Percentiles rank a stretch among this genome's conserved stretches.
These are phyloP conservation scores for Calocybe indica DNA, from an alignment of 768 basidiomycete species.

Conservation along the genomic window DNA sequence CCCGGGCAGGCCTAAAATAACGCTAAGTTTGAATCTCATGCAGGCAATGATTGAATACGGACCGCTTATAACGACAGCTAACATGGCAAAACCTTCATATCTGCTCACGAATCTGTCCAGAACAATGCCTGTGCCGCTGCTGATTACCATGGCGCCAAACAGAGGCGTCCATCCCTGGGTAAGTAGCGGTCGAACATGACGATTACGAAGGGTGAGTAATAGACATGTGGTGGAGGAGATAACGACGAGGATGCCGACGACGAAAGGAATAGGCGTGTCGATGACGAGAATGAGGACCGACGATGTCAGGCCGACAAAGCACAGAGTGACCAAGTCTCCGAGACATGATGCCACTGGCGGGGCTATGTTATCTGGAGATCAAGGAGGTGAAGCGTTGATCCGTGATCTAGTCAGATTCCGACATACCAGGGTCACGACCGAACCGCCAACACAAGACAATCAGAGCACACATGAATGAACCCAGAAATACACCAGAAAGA, in stretches of 20 bases:
- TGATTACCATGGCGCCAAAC: slow-evolving; percentile 85
- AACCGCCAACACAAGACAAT: slow-evolving; percentile 73
- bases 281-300: slow-evolving; percentile 63
- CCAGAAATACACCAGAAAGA: slow-evolving; percentile 71
- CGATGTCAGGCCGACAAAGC: slow-evolving; percentile 73
- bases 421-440: slow-evolving; percentile 78
- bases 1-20: slow-evolving; percentile 68
- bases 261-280: slow-evolving; percentile 58
- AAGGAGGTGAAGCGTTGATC: not conserved
- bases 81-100: slow-evolving; percentile 82
- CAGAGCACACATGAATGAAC: slow-evolving; percentile 88
- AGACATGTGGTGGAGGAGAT: slow-evolving; percentile 42
- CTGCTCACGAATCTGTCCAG: slow-evolving; percentile 84
- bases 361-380: slow-evolving; percentile 79
- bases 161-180: slow-evolving; percentile 87
- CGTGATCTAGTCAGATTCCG: not conserved
- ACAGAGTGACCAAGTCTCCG: slow-evolving; percentile 88
- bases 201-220: slow-evolving; percentile 57
- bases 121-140: slow-evolving; percentile 84
- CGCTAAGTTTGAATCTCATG: not conserved
- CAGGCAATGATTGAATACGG: slow-evolving; percentile 1
- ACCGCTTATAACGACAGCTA: slow-evolving; percentile 88
- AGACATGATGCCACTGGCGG: slow-evolving; percentile 90
- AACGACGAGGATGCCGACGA: slow-evolving; percentile 45
- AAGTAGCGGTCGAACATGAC: slow-evolving; percentile 64